phyloP scores from a whole-genome alignment of 1,284 basidiomycete species.

The Bjerkandera adusta region DNA sequence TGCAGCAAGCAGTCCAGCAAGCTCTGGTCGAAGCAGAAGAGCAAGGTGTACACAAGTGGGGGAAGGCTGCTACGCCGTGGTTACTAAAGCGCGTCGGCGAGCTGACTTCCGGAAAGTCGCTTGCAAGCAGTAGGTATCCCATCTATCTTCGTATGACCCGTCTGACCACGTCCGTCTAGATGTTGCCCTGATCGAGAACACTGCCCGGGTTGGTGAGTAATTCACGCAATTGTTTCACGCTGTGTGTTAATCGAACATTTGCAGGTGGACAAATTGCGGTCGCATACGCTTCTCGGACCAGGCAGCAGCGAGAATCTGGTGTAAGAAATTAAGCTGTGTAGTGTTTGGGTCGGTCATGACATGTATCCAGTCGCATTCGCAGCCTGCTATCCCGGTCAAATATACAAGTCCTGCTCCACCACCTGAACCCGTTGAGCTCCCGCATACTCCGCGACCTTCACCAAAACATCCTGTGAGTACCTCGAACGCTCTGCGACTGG shows the following conservation, averaged over 20 bases:
- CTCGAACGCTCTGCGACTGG: not conserved
- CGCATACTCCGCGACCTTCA: no score
- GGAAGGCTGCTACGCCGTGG: slow-evolving; percentile 97
- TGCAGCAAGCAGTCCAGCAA: slow-evolving; percentile 84
- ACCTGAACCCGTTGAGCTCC: not conserved
- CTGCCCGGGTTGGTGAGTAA: slow-evolving; percentile 76
- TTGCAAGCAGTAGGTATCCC: slow-evolving; percentile 60
- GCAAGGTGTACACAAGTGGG: slow-evolving; percentile 77
- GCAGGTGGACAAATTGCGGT: slow-evolving; percentile 79
- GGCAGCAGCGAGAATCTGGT: slow-evolving; percentile 18
- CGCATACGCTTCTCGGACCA: slow-evolving; percentile 63
- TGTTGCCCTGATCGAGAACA: slow-evolving; percentile 89
- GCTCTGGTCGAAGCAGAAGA: slow-evolving; percentile 84
- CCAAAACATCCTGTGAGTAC: not conserved
- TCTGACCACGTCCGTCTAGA: slow-evolving; percentile 44
- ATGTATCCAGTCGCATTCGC: slow-evolving; percentile 11
- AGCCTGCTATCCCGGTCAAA: no score
- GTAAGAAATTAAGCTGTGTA: slow-evolving; percentile 32
- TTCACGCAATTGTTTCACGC: not conserved
- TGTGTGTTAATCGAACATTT: not conserved
- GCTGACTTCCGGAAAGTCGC: slow-evolving; percentile 74
- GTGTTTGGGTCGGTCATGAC: slow-evolving; percentile 5
- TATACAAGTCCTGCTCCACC: not conserved
- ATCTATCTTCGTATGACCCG: not conserved
- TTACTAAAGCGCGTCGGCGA: slow-evolving; percentile 83